Base-by-base conservation (phyloP, 345 rosid genomes). In the Abelmoschus esculentus region DNA sequence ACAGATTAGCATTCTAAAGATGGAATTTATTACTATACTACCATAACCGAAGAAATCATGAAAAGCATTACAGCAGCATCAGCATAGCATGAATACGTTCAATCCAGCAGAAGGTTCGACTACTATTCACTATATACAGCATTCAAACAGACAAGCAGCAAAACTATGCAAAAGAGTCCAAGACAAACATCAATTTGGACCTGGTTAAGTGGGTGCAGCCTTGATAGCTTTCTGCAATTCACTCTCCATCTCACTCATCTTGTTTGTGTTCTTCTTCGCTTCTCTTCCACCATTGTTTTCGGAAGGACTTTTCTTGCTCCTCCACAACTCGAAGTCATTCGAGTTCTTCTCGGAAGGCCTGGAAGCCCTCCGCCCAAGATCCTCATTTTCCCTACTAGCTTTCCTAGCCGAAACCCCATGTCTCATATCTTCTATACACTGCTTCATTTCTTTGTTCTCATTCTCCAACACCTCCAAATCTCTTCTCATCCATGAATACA, bases 211-310 rank as follows among this genome's bases (percentile, higher is more conserved):
- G 52, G 88, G 76, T 58, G 91, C 85, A 72, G 86, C 83, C 71
- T 78, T 85, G 22, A 85, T 82, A 61, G 87, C 88, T 77, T 73
- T 84, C 74, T 81, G 82, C 77, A 87, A 78, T 72, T 85, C 81
- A 72, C 80, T 82, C 77, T 84, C 88, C 77, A 85, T 73, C 53
- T 83, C 85, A 59, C 71, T 76, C 69, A 46, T 65, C 67, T 28
- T 70, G 67, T 71, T 75, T 15, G 44, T 19, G 22, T 7, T 73
- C 75, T 72, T 79, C 77, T 74, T 81, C 15, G 13, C 11, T 64
- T 84, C 83, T 14, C 52, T 75, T 19, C 36, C 65, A 32, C 55
- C 62, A 73, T 69, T 80, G 29, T 54, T 82, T 60, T 78, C 80
- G 44, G 14, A 77, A 56, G 46, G 75, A 63, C 17, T 78, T 71